Conservation (phyloP, 345 rosid genomes). For the Passiflora organensis region DNA sequence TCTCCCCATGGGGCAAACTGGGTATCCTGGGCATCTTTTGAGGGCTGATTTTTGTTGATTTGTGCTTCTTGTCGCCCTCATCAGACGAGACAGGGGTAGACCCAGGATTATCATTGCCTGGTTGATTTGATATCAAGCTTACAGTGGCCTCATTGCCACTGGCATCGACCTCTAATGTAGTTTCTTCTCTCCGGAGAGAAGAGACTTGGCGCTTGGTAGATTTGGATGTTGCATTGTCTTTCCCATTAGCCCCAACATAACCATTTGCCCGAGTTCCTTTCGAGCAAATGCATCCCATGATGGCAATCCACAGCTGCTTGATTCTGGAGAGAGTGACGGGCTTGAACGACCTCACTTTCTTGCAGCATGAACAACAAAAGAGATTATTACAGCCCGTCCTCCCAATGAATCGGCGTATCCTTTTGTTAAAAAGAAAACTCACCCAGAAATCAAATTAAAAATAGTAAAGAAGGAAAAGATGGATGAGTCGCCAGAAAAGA, state of each 20-base stretch:
- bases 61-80: slow-evolving; percentile 35
- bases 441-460: too few species aligned
- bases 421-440: too few species aligned
- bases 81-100: slow-evolving; percentile 21
- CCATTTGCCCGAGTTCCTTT: slow-evolving; percentile 49
- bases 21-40: slow-evolving; percentile 39
- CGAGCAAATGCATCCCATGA: slow-evolving; percentile 89
- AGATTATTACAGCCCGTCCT: too few species aligned
- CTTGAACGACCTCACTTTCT: slow-evolving; percentile 2
- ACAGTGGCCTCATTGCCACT: slow-evolving; percentile 32
- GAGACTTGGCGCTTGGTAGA: slow-evolving; percentile 28
- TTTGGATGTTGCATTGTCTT: slow-evolving; percentile 29
- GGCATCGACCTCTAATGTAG: slow-evolving; percentile 29
- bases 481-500: too few species aligned
- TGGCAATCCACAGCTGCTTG: slow-evolving; percentile 20
- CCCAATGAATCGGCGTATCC: too few species aligned
- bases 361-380: neutral
- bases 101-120: slow-evolving; percentile 18
- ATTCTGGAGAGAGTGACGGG: neutral
- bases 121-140: slow-evolving; percentile 33
- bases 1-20: slow-evolving; percentile 54
- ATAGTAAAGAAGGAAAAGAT: too few species aligned
- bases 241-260: slow-evolving; percentile 20
- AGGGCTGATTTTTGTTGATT: slow-evolving; percentile 23
- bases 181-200: slow-evolving; percentile 34